phyloP scores from a whole-genome alignment of 768 basidiomycete species.

The Mycena vulgaris region DNA sequence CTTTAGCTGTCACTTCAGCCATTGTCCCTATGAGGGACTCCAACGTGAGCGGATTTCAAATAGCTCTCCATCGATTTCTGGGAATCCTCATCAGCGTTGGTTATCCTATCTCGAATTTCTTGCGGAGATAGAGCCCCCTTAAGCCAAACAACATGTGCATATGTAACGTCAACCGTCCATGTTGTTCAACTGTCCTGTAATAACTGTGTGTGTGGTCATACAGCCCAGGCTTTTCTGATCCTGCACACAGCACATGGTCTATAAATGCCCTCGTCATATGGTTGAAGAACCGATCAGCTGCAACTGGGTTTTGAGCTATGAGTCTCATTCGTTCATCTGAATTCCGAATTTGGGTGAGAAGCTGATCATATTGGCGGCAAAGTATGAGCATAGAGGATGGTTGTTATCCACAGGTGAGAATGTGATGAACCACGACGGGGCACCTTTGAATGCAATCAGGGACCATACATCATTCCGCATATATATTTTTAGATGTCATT shows the following conservation, averaged over 20 bases:
- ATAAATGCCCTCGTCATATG: not conserved
- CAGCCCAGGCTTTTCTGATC: slow-evolving; percentile 50
- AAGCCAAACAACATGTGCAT: slow-evolving; percentile 40
- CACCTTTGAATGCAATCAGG: too few relatives aligned
- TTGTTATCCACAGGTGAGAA: slow-evolving; percentile 48
- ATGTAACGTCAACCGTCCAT: slow-evolving; percentile 50
- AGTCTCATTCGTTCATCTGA: slow-evolving; percentile 29
- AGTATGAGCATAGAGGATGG: slow-evolving; percentile 52
- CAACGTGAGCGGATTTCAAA: slow-evolving; percentile 43
- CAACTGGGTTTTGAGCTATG: slow-evolving; percentile 46
- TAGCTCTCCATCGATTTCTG: slow-evolving; percentile 41
- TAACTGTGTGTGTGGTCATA: slow-evolving; percentile 53
- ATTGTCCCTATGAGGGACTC: slow-evolving; percentile 48
- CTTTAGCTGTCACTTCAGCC: slow-evolving; percentile 39
- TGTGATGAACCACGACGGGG: slow-evolving; percentile 41
- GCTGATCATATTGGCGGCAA: slow-evolving; percentile 38
- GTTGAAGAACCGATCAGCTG: slow-evolving; percentile 48
- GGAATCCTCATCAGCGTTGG: slow-evolving; percentile 40
- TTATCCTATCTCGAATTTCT: slow-evolving; percentile 48
- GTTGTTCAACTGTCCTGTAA: slow-evolving; percentile 54
- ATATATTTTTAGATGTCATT: too few relatives aligned
- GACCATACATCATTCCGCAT: too few relatives aligned
- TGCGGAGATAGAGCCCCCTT: slow-evolving; percentile 45
- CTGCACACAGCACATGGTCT: slow-evolving; percentile 18
- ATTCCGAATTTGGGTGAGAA: slow-evolving; percentile 29